Base-by-base conservation (phyloP, 2,329 filamentous ascomycete species). In the Aspergillus terreus region DNA sequence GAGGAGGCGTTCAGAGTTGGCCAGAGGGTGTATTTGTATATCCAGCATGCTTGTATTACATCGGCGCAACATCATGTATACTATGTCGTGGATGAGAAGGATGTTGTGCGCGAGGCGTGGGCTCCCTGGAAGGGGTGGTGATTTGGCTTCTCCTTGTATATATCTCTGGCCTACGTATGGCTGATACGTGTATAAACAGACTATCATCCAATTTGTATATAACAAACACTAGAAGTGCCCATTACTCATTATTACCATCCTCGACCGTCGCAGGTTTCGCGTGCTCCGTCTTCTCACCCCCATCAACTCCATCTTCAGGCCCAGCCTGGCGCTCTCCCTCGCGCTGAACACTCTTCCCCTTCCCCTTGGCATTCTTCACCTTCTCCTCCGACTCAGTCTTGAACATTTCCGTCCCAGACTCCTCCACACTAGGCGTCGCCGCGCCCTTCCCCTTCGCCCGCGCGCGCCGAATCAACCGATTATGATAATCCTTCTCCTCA, bases 21-120 rank as follows among this genome's bases (percentile, higher is more conserved):
- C 1, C 79, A 90, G 63, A 84, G 83, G 65, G 70, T 92, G 25
- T 74, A 83, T 50, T 72, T 92, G 17, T 91, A 86, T 84, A 86
- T 87, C 1, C 92, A 92, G 61, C 88, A 92, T 72, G 84, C 87
- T 40, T 92, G 88, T 66, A 87, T 92, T 63, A 82, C 88, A 1
- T 84, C 86, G 0, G 84, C 83, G 0, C 80, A 81, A 17, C 87
- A 85, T 71, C 82, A 79, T 10, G 88, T 82, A 77, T 92, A 90
- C 69, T 73, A 90, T 19, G 75, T 92, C 30, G 82, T 92, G 5
- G 87, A 92, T 68, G 56, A 51, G 41, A 15, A 46, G 17, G 53
- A 58, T 52, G 40, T 62, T 33, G 58, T 63, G n/a, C 33, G 53
- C 44, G 62, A 64, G 51, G 58, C 58, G 14, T 64, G 62, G 61